These are phyloP conservation scores for Fraxinus paxiana DNA, from an alignment of 305 asterid genomes.

Conservation along the genomic window DNA sequence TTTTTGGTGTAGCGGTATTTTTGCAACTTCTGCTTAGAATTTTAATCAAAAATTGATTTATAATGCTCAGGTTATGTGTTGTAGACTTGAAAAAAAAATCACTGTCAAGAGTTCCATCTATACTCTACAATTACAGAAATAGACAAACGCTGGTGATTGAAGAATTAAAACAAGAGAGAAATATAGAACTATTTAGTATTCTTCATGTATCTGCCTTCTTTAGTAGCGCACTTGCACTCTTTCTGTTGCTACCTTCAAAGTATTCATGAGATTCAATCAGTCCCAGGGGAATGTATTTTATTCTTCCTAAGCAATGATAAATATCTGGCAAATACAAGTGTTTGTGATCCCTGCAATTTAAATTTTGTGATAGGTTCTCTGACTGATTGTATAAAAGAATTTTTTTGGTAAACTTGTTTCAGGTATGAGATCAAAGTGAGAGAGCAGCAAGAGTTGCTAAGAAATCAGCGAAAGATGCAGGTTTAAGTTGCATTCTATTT, in stretches of 20 bases:
- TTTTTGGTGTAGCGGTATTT: background rate
- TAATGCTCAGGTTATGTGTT: background rate
- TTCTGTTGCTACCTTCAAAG: background rate
- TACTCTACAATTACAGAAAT: background rate
- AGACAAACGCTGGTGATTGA: background rate
- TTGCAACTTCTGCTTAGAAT: background rate
- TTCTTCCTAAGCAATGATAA: background rate
- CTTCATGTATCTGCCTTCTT: background rate
- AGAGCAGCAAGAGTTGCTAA: conserved; percentile 78
- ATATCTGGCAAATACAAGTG: background rate
- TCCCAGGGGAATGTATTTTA: background rate
- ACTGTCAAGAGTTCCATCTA: background rate
- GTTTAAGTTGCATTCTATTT: conserved; percentile 33
- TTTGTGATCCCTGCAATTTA: background rate
- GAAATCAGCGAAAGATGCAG: conserved; percentile 83
- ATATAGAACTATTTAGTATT: background rate
- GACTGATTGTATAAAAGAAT: background rate
- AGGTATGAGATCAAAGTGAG: conserved; percentile 90
- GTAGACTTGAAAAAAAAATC: background rate
- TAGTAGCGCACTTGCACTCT: too few relatives aligned
- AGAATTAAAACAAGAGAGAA: background rate
- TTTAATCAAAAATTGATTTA: background rate
- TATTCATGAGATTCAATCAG: background rate
- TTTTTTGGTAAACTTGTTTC: conserved; percentile 28
- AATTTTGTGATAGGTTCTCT: background rate